Base-by-base conservation (phyloP, 129 eudicot species). In the Ambrosia trifida region DNA sequence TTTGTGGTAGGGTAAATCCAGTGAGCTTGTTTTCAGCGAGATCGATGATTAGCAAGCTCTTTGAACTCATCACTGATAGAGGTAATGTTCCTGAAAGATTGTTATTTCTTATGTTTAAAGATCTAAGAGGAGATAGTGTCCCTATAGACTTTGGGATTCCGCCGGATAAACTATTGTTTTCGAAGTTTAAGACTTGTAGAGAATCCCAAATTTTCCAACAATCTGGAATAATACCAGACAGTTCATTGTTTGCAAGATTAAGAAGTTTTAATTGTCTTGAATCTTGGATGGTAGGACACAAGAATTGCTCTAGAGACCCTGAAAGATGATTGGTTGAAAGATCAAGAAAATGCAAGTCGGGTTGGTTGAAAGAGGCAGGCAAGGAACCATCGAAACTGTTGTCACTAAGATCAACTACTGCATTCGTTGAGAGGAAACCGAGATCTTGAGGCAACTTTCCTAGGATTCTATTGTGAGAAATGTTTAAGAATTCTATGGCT, bases 391-490 rank as follows among this genome's bases (percentile, higher is more conserved):
- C 36, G 31, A 80, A 40, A 12, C 46, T 44, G 65, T 84, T 81
- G 19, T 65, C 59, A 58, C 82, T 77, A 19, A 84, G 61, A 57
- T 81, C 83, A 16, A 81, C 14, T 0, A 61, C 69, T 46, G 78
- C 45, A 72, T 65, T 64, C 13, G 12, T 5, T n/a, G 24, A 17
- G 19, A 59, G 45, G 36, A 24, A 18, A 18, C 43, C 20, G 30
- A 66, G 45, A 82, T 66, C 62, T 58, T 45, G 17, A 19, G 33
- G 56, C 32, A 75, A 30, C 68, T 2, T 66, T 54, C 79, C 90
- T 41, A 17, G 36, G 31, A 85, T 79, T 11, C 53, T 61, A 58
- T 85, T 85, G 66, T 78, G 64, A 5, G 85, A 85, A 6, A 73
- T 17, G 74, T 81, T 63, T 18, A 85, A 44, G 46, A 32, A 41